Conservation (phyloP, 2,329 filamentous ascomycete genomes). For the Lasiodiplodia gonubiensis region DNA sequence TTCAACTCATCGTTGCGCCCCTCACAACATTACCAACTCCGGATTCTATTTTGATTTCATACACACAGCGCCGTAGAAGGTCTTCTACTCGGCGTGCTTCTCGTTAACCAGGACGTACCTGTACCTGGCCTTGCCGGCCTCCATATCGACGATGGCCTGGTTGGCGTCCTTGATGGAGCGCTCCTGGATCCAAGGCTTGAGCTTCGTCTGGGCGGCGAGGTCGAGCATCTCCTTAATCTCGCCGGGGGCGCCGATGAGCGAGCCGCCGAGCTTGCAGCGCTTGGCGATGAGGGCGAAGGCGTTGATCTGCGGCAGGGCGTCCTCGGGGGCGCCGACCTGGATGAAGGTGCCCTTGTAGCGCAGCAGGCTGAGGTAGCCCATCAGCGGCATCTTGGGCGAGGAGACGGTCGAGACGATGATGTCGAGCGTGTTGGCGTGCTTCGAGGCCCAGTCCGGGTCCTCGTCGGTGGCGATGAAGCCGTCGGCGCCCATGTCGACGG, state of each 20-base stretch:
- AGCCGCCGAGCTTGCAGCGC: constrained; percentile 54
- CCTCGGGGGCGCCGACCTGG: constrained; percentile 71
- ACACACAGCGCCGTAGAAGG: neutral
- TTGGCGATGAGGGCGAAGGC: constrained; percentile 65
- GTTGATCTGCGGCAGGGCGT: constrained; percentile 58
- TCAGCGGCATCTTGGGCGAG: constrained; percentile 65
- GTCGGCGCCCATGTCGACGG: constrained; percentile 66
- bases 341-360: constrained; percentile 66
- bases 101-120: constrained; percentile 49
- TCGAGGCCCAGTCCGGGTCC: constrained; percentile 64
- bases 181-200: constrained; percentile 68
- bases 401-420: constrained; percentile 66
- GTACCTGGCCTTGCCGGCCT: constrained; percentile 59
- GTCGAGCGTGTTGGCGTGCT: constrained; percentile 57
- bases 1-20: neutral
- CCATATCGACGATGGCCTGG: constrained; percentile 62
- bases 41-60: neutral
- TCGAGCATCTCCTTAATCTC: constrained; percentile 68
- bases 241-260: constrained; percentile 58
- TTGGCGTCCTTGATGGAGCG: constrained; percentile 63
- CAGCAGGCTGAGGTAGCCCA: constrained; percentile 66
- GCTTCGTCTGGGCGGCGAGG: constrained; percentile 63
- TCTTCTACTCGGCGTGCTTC: constrained; percentile 25
- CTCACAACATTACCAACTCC: neutral
- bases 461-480: constrained; percentile 63